These are phyloP conservation scores for Trichoderma pleuroti DNA, from an alignment of 2,329 filamentous ascomycete species.

Conservation along the genomic window DNA sequence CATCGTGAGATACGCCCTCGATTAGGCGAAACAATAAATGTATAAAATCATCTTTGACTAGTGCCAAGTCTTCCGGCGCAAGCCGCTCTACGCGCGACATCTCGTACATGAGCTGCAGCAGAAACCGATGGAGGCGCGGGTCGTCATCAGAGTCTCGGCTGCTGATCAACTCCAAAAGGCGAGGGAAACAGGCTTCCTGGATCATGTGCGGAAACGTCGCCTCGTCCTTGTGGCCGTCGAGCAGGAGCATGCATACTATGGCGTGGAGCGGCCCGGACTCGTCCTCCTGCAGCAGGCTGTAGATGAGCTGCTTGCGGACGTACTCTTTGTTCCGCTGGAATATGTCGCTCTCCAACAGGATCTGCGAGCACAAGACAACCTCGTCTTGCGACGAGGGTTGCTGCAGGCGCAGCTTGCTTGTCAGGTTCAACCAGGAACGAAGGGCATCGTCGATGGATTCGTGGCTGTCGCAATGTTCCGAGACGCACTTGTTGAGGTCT, in stretches of 20 bases:
- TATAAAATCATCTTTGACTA: conserved; percentile 77
- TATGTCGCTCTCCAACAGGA: conserved; percentile 70
- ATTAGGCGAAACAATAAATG: conserved; percentile 81
- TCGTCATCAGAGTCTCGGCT: conserved; percentile 61
- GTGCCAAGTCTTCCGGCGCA: conserved; percentile 69
- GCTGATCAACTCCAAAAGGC: conserved; percentile 78
- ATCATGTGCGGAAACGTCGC: conserved; percentile 83
- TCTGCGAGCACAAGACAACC: conserved; percentile 73
- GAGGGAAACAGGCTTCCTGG: conserved; percentile 75
- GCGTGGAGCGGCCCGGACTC: conserved; percentile 75
- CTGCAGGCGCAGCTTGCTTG: conserved; percentile 70
- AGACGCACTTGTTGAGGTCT: conserved; percentile 50
- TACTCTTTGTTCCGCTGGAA: conserved; percentile 77
- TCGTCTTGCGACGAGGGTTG: conserved; percentile 75
- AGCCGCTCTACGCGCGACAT: conserved; percentile 91
- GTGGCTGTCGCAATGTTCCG: conserved; percentile 47
- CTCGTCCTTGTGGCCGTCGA: conserved; percentile 79
- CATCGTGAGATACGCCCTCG: conserved; percentile 81
- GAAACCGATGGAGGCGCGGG: conserved; percentile 68
- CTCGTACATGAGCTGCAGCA: conserved; percentile 90
- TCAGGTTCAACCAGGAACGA: conserved; percentile 77
- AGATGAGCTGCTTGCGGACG: conserved; percentile 87
- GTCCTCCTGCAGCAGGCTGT: conserved; percentile 87
- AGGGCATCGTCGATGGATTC: conserved; percentile 76
- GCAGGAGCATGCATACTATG: conserved; percentile 77